Percentiles rank a stretch among this genome's conserved stretches.
Conservation (phyloP, 495 filamentous ascomycete species). For the Lasiosphaeriaceae sp. region DNA sequence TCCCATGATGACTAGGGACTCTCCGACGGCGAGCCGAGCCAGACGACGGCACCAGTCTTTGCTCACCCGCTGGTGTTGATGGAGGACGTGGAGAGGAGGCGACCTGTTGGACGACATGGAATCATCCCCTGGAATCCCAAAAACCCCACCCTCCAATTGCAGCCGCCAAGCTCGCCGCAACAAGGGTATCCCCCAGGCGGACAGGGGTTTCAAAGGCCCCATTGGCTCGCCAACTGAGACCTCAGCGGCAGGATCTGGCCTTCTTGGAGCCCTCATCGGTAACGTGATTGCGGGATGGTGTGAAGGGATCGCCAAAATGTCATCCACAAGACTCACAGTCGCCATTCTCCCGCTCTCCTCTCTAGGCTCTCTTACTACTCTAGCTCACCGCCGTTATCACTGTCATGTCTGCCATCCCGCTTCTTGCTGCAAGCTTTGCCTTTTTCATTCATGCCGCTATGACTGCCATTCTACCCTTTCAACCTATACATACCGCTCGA, state of each 20-base stretch:
- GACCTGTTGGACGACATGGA: too few species aligned
- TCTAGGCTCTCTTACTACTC: neutral
- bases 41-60: slow-evolving; percentile 3
- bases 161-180: slow-evolving; percentile 28
- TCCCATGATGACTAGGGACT: too few species aligned
- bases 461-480: neutral
- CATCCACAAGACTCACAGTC: slow-evolving; percentile 2
- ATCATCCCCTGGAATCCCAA: too few species aligned
- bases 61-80: neutral
- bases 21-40: slow-evolving; percentile 1
- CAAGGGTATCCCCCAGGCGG: slow-evolving; percentile 30
- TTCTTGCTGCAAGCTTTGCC: neutral
- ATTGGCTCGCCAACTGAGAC: slow-evolving; percentile 35
- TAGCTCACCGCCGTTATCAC: neutral
- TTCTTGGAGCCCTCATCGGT: slow-evolving; percentile 34
- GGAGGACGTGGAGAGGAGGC: too few species aligned
- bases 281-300: slow-evolving; percentile 41
- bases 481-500: too few species aligned
- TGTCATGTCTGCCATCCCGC: neutral
- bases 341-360: neutral
- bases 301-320: slow-evolving; percentile 27
- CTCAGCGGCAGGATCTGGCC: slow-evolving; percentile 27
- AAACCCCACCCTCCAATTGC: slow-evolving; percentile 25
- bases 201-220: slow-evolving; percentile 27
- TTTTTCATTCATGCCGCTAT: neutral